Base-by-base conservation (phyloP, 495 filamentous ascomycete species). In the Penicillium pancosmium region DNA sequence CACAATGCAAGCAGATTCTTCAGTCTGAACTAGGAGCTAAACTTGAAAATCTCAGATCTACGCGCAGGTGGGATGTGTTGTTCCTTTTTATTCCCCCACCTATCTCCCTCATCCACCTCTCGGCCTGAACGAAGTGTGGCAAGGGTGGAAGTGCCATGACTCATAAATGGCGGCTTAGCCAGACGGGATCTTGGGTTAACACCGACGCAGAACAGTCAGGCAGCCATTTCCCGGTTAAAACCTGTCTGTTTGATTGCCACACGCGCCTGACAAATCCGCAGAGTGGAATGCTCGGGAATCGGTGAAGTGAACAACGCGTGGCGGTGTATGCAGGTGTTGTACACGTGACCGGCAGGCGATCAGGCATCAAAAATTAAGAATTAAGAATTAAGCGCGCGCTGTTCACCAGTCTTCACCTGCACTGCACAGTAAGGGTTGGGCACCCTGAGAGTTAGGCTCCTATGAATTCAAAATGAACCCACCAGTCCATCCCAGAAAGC, bases 21-120 rank as follows among this genome's bases (percentile, higher is more conserved):
- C 27, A 31, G 8, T 31, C 23, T 23, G 8, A 31, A 31, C 27
- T 31, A 31, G 27, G 27, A 31, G 27, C 27, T 31, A 44, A 16
- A 19, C 16, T 9, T 9, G 41, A 16, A 44, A 44, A 16, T 44
- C 16, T 44, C 41, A 60, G 59, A 49, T 18, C 27, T 38, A 34
- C 43, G 60, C 60, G 61, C 52, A 60, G 18, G 52, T 21, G 18
- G 54, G 50, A 55, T 56, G 54, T 18, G 54, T 38, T 56, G 54
- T 33, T 48, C 53, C 40, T 56, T 49, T 55, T 56, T 25, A 56
- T n/a, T 50, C 21, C 47, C 4, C 41, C 41, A 44, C 16, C 40
- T 18, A 43, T 7, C 13, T 6, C n/a, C 34, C 9, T 13, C 34
- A 36, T 43, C 40, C 40, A 6, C 40, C 6, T 43, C 40, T 44